Base-by-base conservation (phyloP, 2,329 filamentous ascomycete genomes). In the Apiospora marii region DNA sequence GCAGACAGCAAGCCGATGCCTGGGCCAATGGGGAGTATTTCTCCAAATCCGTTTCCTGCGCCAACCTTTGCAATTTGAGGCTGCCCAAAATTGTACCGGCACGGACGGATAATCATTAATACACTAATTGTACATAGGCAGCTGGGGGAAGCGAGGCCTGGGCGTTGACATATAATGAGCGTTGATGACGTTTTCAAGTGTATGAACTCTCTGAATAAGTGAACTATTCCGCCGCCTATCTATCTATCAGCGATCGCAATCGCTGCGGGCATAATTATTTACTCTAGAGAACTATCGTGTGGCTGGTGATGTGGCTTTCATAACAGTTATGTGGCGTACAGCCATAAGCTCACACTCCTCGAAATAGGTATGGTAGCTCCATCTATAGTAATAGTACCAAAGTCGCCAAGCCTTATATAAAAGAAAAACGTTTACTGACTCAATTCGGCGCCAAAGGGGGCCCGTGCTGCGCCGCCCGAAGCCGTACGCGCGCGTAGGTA, bases 1-100 rank as follows among this genome's bases (percentile, higher is more conserved):
- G 53, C 30, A 8, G 53, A 16, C 7, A 37, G 37, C 16, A 19
- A 14, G 8, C 30, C 30, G 30, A 30, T 41, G 34, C n/a, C 34
- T n/a, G 58, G 13, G 58, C 58, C 58, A 64, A 64, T 64, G 58
- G 58, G 58, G 2, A 41, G n/a, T 13, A 41, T 64, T 64, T 64
- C 34, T 41, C 58, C 34, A 64, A 64, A n/a, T 61, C 30, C 53
- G 30, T 37, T 30, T 61, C 53, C 19, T 37, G 53, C 30, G 53
- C 53, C 53, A 61, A 61, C 12, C 3, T 61, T 61, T 37, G 53
- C 19, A 37, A 37, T 61, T 22, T 37, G 53, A 22, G 19, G 12
- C 58, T 14, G 58, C 30, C 30, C 58, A 64, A 19, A n/a, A 14
- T 6, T 64, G 34, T 64, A 64, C 19, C 19, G 41, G 58, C 27